A percentile compares a stretch with the other conserved stretches of the same genome.
These are phyloP conservation scores for Nadsonia fulvescens DNA, from an alignment of 805 yeast species.

Conservation along the genomic window DNA sequence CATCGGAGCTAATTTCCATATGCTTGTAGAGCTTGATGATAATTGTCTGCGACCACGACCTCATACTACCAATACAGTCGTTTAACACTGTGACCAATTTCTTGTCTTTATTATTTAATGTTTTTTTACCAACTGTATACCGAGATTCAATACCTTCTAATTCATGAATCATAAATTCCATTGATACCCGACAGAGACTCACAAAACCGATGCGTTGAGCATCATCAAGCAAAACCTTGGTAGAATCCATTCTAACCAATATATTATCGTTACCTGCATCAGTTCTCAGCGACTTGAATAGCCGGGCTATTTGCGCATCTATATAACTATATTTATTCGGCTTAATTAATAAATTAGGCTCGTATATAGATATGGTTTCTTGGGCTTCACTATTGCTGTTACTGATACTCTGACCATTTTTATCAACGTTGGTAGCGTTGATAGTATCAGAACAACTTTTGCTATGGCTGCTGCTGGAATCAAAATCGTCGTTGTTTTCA, in stretches of 20 bases:
- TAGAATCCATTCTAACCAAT: slow-evolving; percentile 53
- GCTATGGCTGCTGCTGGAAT: no score
- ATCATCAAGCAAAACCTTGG: slow-evolving; percentile 65
- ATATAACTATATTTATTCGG: no score
- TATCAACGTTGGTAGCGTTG: no score
- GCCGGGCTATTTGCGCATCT: no score
- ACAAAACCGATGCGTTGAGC: slow-evolving; percentile 82
- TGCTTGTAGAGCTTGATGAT: slow-evolving; percentile 62
- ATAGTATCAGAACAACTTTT: no score
- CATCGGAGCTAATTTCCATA: slow-evolving; percentile 56
- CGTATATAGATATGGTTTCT: no score
- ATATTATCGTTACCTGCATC: slow-evolving; percentile 28
- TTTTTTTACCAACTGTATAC: slow-evolving; percentile 34
- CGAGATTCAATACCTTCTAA: slow-evolving; percentile 33
- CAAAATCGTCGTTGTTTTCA: no score
- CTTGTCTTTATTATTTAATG: no score
- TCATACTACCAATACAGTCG: slow-evolving; percentile 55
- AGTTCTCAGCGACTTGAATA: no score
- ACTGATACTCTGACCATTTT: no score
- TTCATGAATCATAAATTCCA: slow-evolving; percentile 69
- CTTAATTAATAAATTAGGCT: no score
- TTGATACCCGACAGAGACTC: slow-evolving; percentile 60
- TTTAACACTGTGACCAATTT: slow-evolving; percentile 26
- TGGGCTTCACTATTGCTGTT: no score
- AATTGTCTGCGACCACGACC: slow-evolving; percentile 65